These are phyloP conservation scores for Colletotrichum salicis DNA, from an alignment of 2,329 filamentous ascomycete species.

Conservation along the genomic window DNA sequence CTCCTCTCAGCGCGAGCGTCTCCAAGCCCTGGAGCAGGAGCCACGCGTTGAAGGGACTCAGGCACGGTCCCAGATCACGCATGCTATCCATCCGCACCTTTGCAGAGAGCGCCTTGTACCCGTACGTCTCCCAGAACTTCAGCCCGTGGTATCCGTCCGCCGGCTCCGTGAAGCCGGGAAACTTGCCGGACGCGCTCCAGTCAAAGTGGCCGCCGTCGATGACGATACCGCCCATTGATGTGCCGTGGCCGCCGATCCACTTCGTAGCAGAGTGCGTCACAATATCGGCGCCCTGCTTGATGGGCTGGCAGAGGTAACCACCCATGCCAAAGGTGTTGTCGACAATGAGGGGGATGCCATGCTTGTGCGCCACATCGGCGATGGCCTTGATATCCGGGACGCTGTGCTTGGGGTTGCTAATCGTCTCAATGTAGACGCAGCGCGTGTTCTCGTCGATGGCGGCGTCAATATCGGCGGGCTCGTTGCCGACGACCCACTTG, in stretches of 20 bases:
- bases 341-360: slow-evolving; percentile 53
- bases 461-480: slow-evolving; percentile 79
- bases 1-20: slow-evolving; percentile 73
- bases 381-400: slow-evolving; percentile 76
- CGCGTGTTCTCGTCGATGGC: slow-evolving; percentile 94
- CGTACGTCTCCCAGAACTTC: slow-evolving; percentile 78
- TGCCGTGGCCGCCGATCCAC: slow-evolving; percentile 80
- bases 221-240: slow-evolving; percentile 75
- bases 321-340: slow-evolving; percentile 80
- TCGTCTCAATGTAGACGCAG: slow-evolving; percentile 89
- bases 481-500: slow-evolving; percentile 87
- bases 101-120: slow-evolving; percentile 72
- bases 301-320: slow-evolving; percentile 73
- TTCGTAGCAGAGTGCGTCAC: slow-evolving; percentile 78
- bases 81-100: slow-evolving; percentile 76
- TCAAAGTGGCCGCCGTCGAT: slow-evolving; percentile 78
- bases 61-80: slow-evolving; percentile 72
- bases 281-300: slow-evolving; percentile 77
- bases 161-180: slow-evolving; percentile 77
- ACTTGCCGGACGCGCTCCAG: slow-evolving; percentile 75
- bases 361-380: slow-evolving; percentile 65
- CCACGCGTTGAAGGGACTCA: slow-evolving; percentile 80
- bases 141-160: slow-evolving; percentile 76
- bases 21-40: slow-evolving; percentile 76
- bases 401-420: slow-evolving; percentile 93